A percentile compares a stretch with the other conserved stretches of the same genome.
phyloP scores from a whole-genome alignment of 2,329 filamentous ascomycete species.

The Dryadomyces quercus-mongolicae region DNA sequence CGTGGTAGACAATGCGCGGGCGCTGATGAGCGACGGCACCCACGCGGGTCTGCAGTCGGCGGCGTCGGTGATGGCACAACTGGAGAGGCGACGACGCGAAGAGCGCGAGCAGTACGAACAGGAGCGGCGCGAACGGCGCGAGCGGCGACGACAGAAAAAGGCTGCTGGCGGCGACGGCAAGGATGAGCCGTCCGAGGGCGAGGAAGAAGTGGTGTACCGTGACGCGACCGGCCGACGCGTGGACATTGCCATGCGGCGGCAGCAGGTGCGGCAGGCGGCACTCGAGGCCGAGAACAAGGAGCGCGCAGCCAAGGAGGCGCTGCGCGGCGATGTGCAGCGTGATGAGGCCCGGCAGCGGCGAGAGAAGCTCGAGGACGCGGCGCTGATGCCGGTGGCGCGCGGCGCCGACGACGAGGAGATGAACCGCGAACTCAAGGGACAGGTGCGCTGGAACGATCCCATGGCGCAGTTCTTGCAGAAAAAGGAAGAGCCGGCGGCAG shows the following conservation, averaged over 20 bases:
- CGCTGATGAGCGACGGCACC: conserved; percentile 80
- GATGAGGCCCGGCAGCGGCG: conserved; percentile 51
- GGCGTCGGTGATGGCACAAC: conserved; percentile 59
- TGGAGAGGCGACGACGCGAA: conserved; percentile 40
- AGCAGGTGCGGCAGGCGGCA: conserved; percentile 59
- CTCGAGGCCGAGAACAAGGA: conserved; percentile 62
- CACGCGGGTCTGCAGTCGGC: conserved; percentile 80
- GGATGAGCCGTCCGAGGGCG: conserved; percentile 25
- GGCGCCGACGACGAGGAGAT: conserved; percentile 74
- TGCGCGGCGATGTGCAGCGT: conserved; percentile 78
- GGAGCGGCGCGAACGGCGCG: conserved; percentile 13
- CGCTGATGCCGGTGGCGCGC: conserved; percentile 67
- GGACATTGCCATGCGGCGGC: conserved; percentile 81
- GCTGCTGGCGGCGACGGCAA: conserved; percentile 66
- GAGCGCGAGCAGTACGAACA: conserved; percentile 20
- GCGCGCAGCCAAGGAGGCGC: conserved; percentile 51
- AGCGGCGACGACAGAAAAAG: conserved; percentile 23
- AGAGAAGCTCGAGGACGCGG: conserved; percentile 66
- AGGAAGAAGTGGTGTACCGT: conserved; percentile 78
- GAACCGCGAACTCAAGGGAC: conserved; percentile 69
- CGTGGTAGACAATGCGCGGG: conserved; percentile 28
- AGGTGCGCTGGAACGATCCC: conserved; percentile 85
- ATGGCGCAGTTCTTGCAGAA: conserved; percentile 65
- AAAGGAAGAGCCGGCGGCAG: conserved; percentile 17
- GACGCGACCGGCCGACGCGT: conserved; percentile 92